Conservation (phyloP, 208 protist genomes). For the Leishmania tarentolae region DNA sequence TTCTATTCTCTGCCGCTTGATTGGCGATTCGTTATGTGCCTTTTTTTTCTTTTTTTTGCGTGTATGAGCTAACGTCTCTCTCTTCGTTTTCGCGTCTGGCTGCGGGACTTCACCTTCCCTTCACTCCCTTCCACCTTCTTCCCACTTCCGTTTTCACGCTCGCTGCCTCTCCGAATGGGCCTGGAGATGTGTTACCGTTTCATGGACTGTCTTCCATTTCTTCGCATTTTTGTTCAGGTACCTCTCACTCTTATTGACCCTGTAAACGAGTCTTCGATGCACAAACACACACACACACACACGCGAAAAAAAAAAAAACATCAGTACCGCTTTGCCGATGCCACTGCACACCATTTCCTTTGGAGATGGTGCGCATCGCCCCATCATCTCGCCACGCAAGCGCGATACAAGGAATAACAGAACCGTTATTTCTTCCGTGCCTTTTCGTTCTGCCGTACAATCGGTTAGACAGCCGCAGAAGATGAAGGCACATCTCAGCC, state of each 20-base stretch:
- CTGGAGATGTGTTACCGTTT: neutral
- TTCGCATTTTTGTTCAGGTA: neutral
- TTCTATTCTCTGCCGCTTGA: neutral
- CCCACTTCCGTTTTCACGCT: neutral
- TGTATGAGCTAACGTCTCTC: neutral
- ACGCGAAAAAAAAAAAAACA: neutral
- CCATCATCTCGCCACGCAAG: neutral
- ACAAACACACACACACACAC: too few species aligned
- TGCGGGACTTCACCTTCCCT: neutral
- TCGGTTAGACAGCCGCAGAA: neutral
- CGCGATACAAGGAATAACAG: neutral
- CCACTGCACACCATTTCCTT: neutral
- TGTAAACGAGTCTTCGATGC: neutral
- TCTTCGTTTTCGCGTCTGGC: neutral
- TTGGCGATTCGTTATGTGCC: neutral
- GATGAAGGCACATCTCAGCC: neutral
- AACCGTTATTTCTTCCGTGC: neutral
- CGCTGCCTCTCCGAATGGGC: too few species aligned
- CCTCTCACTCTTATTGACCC: neutral
- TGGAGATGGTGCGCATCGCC: neutral
- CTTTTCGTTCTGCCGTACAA: neutral
- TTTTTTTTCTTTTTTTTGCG: neutral
- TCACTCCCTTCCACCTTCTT: neutral
- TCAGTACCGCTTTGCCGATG: neutral
- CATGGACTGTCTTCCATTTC: neutral